Evolutionary conservation across 192 early-diverging fungal genomes (phyloP), one percentile per base, ranked within the genome.

Genomic region (Mortierella hygrophila): DNA sequence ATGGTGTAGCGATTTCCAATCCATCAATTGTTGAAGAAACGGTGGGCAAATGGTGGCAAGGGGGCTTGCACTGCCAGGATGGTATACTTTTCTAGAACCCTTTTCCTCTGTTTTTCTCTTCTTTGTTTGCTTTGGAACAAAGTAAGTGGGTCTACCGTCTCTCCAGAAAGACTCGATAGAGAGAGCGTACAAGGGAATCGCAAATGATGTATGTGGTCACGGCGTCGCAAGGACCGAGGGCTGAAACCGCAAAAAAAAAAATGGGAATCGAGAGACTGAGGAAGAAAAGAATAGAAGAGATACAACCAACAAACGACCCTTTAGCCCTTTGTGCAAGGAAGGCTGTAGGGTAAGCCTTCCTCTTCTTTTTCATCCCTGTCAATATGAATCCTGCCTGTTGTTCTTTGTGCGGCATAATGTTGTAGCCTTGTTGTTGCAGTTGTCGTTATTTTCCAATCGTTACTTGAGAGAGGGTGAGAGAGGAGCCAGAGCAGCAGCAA

Each of bases 161-260:
- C n/a, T 26, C 55, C 26, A 32, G 26, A 32, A 10, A 26, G 26
- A 35, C 11, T 32, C 23, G n/a, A 60, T 9, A 13, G 60, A 29
- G 60, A 13, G 60, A 65, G 26, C 11, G 26, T 1, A 0, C 0
- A 10, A 65, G 60, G 11, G 9, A 65, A 65, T 65, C 60, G 29
- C 13, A 65, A 32, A 65, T 65, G 60, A 65, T 65, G 60, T 65
- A 65, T 65, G 29, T 65, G 60, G 60, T 65, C 60, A 65, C 60
- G 29, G 60, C 60, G 9, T 35, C 3, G 29, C 60, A 65, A 65
- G 60, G 60, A 11, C 60, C 60, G 60, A 65, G 29, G 60, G 60
- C 60, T 65, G 60, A 65, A 65, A 65, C 60, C 60, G 60, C 60
- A 65, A 65, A 65, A 65, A 65, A 65, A 65, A 65, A 32, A 16